Conservation (phyloP, 2,329 filamentous ascomycete genomes). For the Cladosporium sp. region DNA sequence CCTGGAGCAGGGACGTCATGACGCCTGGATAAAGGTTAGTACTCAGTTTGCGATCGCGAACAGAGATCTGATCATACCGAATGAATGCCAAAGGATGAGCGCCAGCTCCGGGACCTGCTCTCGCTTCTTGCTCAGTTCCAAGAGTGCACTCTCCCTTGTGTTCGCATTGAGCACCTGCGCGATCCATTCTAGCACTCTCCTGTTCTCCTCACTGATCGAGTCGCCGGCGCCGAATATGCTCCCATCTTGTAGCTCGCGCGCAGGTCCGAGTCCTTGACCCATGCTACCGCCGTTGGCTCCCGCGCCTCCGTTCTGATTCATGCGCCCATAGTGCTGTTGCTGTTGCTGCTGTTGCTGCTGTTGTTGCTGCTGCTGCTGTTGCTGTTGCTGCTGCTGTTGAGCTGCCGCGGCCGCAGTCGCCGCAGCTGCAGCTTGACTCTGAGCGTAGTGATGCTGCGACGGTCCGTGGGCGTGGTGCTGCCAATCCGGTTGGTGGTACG, state of each 20-base stretch:
- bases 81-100: slow-evolving; percentile 96
- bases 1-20: slow-evolving; percentile 94
- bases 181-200: slow-evolving; percentile 87
- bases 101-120: slow-evolving; percentile 97
- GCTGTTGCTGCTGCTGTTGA: slow-evolving; percentile 36
- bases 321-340: slow-evolving; percentile 29
- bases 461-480: slow-evolving; percentile 54
- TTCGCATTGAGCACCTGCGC: slow-evolving; percentile 83
- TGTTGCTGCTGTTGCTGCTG: slow-evolving; percentile 35
- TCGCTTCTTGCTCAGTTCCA: slow-evolving; percentile 97
- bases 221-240: slow-evolving; percentile 29
- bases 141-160: slow-evolving; percentile 81
- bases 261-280: slow-evolving; percentile 14
- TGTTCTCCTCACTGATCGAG: slow-evolving; percentile 68
- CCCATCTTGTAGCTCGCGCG: slow-evolving; percentile 22
- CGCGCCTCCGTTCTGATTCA: slow-evolving; percentile 50
- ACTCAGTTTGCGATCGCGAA: not conserved
- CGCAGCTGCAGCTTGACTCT: slow-evolving; percentile 43
- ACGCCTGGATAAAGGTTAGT: slow-evolving; percentile 58
- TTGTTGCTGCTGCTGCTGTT: slow-evolving; percentile 37
- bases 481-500: slow-evolving; percentile 63
- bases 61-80: slow-evolving; percentile 59
- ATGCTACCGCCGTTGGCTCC: slow-evolving; percentile 16
- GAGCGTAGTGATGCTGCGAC: slow-evolving; percentile 34
- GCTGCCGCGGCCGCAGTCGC: slow-evolving; percentile 42